Base-by-base conservation (phyloP, 371 early-diverging fungal genomes). In the Mucor lusitanicus region DNA sequence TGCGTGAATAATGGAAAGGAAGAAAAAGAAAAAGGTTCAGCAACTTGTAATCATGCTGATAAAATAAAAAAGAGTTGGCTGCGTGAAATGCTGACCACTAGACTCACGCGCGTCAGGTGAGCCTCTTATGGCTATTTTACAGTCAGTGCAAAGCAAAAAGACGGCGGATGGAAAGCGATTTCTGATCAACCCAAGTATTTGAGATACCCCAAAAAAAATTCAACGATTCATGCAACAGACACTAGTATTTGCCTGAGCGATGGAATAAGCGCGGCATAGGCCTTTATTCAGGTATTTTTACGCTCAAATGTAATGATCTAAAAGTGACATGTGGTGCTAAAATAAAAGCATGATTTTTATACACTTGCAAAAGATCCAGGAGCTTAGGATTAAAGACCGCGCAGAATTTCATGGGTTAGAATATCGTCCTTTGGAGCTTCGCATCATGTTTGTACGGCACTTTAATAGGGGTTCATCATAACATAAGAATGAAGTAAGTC, bases 41-140 rank as follows among this genome's bases (percentile, higher is more conserved):
- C 53, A 53, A 27, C 15, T 27, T 53, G 27, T 27, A 53, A 27
- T 53, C 15, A 53, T 53, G 53, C 15, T 53, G 53, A 27, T 53
- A 53, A 53, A 50, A n/a, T n/a, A n/a, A n/a, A n/a, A 53, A 27
- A 53, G 53, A 27, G 25, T 6, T 30, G 30, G 33, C 53, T 53
- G 53, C 53, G 53, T 23, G 53, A 53, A n/a, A 17, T 12, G 53
- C 53, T 27, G 53, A 53, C 53, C 21, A 46, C 46, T 53, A 53
- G 53, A 13, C 23, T 13, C 27, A 46, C 48, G 44, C 61, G 61
- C 61, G 48, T 61, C 61, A 61, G 61, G 48, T 28, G 61, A 53
- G 53, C 13, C 21, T n/a, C 1, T 40, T 15, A n/a, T n/a, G n/a
- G 3, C 0, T 40, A 12, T 40, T 40, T 40, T 46, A 46, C 21